A percentile compares a stretch with the other conserved stretches of the same genome.
phyloP scores from a whole-genome alignment of 2,329 filamentous ascomycete genomes.

The Penicillium palitans region DNA sequence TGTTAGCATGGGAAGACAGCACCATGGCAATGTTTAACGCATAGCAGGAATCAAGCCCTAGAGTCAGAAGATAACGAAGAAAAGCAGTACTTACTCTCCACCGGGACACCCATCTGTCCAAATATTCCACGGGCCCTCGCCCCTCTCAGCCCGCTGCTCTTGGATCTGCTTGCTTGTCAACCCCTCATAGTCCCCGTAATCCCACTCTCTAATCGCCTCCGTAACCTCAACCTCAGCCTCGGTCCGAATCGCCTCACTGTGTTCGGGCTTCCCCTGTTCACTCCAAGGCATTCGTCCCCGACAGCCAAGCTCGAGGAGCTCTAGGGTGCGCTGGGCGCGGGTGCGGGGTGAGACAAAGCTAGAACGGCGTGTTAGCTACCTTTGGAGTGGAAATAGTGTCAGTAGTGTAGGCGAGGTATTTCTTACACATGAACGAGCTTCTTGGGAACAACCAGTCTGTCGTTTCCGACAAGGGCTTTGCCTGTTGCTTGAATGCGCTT shows the following conservation, averaged over 20 bases:
- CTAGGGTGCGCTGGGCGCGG: constrained; percentile 85
- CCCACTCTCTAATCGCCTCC: constrained; percentile 77
- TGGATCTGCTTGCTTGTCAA: constrained; percentile 71
- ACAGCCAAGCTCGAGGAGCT: constrained; percentile 76
- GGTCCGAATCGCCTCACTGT: constrained; percentile 50
- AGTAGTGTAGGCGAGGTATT: constrained; percentile 28
- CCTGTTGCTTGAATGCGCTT: constrained; percentile 75
- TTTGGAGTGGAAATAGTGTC: background rate
- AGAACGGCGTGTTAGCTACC: constrained; percentile 5
- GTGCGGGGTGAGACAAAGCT: constrained; percentile 82
- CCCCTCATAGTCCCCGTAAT: constrained; percentile 85
- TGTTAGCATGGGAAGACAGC: background rate
- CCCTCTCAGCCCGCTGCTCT: constrained; percentile 56
- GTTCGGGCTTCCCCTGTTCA: constrained; percentile 28
- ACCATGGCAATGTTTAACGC: background rate
- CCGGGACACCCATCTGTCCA: constrained; percentile 86
- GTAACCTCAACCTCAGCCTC: constrained; percentile 65
- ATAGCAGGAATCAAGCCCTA: background rate
- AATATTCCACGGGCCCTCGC: constrained; percentile 71
- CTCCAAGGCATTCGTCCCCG: constrained; percentile 71
- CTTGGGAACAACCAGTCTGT: constrained; percentile 78
- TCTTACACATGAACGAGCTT: constrained; percentile 79
- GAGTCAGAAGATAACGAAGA: background rate
- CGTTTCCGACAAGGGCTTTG: constrained; percentile 76
- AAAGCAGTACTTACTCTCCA: constrained; percentile 65